A percentile compares a stretch with the other conserved stretches of the same genome.
These are phyloP conservation scores for Solidago caesia DNA, from an alignment of 129 eudicot species.

Conservation along the genomic window DNA sequence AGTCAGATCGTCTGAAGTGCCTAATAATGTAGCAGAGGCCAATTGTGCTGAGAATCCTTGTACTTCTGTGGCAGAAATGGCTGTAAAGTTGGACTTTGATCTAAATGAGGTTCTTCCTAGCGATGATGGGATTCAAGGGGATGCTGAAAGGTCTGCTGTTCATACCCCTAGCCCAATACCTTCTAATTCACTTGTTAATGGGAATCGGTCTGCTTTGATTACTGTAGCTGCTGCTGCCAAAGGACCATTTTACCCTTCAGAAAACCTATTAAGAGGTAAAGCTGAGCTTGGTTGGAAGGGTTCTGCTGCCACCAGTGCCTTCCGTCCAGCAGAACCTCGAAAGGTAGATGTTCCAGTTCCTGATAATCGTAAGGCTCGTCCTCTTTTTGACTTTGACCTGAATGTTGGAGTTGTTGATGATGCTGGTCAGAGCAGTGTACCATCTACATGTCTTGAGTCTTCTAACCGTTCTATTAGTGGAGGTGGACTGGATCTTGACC, in stretches of 20 bases:
- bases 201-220: constrained; percentile 51
- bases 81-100: constrained; percentile 68
- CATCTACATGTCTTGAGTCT: neutral
- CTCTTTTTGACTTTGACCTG: constrained; percentile 65
- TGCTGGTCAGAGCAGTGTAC: constrained; percentile 30
- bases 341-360: constrained; percentile 37
- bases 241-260: constrained; percentile 86
- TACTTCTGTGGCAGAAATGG: constrained; percentile 39
- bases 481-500: constrained; percentile 65
- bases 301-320: constrained; percentile 97
- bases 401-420: constrained; percentile 60
- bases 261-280: constrained; percentile 61
- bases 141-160: constrained; percentile 34
- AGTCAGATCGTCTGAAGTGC: constrained; percentile 18
- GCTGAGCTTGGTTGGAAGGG: constrained; percentile 93
- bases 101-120: constrained; percentile 73
- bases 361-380: constrained; percentile 36
- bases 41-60: constrained; percentile 25
- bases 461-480: constrained; percentile 5
- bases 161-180: constrained; percentile 17
- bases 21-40: constrained; percentile 26
- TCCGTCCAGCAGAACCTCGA: constrained; percentile 94
- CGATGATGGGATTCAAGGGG: constrained; percentile 72
- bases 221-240: constrained; percentile 92
- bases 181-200: constrained; percentile 30